Conservation (phyloP, 257 asterid species). For the Capsicum chinense region DNA sequence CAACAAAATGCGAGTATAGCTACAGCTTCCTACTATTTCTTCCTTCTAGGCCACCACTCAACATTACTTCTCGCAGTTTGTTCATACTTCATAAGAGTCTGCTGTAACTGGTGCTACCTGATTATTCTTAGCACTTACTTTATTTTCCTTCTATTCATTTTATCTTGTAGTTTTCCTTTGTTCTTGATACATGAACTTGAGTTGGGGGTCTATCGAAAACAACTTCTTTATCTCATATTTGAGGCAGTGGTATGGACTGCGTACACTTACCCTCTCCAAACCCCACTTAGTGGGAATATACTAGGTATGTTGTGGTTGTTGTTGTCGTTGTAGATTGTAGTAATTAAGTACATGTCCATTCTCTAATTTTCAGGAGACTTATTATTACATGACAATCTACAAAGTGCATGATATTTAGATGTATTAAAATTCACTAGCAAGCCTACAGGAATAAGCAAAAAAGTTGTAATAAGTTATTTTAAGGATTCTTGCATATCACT, state of each 20-base stretch:
- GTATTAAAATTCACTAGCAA: background rate
- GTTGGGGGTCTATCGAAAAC: too few relatives aligned
- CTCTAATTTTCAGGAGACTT: background rate
- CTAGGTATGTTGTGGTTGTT: too few relatives aligned
- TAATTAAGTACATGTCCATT: background rate
- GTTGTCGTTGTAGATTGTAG: background rate
- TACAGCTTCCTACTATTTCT: background rate
- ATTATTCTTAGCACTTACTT: conserved; percentile 3
- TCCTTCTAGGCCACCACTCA: background rate
- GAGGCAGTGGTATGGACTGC: too few relatives aligned
- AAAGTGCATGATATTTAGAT: background rate
- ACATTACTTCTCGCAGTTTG: background rate
- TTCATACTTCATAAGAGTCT: conserved; percentile 1
- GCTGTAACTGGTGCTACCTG: background rate
- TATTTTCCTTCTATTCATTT: background rate
- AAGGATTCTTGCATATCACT: background rate
- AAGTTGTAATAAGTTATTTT: background rate
- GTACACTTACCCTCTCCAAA: too few relatives aligned
- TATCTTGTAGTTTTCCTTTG: background rate
- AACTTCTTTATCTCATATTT: too few relatives aligned
- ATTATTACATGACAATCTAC: background rate
- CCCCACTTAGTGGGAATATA: too few relatives aligned
- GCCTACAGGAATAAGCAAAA: background rate
- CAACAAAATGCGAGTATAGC: background rate
- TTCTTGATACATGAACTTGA: conserved; percentile 3